Evolutionary conservation across 1,139 yeast genomes (phyloP), one percentile per base, ranked within the genome.

Genomic region (Candida mesenterica): DNA sequence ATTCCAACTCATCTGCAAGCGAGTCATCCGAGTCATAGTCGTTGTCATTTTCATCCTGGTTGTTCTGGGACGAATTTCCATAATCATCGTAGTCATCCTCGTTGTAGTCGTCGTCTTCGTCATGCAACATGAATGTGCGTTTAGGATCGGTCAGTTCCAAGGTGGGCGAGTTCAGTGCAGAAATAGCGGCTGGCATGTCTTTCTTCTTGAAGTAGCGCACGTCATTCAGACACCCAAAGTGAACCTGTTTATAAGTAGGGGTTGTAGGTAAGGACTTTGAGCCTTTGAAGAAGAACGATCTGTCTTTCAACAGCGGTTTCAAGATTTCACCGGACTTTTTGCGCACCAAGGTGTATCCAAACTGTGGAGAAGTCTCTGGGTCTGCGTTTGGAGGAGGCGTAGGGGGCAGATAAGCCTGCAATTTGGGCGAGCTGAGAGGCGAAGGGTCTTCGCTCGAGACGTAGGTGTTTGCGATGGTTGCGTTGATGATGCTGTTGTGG

Each of bases 301-400:
- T 4, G 15, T 52, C 59, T 52, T 82, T 84, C 36, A 87, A 66
- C 16, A 87, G 80, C 3, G 90, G 77, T 52, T 85, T 84, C 32
- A 87, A 84, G 27, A 84, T 65, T 53, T 87, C 95, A 16, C 95
- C 95, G 4, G 87, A 77, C 59, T 87, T 87, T 53, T 82, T 84
- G 16, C 88, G 75, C 4, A 82, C 71, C 33, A 83, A 53, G 40
- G 45, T 47, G 35, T 50, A 41, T 9, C 34, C 34, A 8, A 24
- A 23, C 3, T 31, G 24, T 4, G 12, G 22, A 23, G 32, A 28
- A 4, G 30, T 25, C 14, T 33, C 44, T 3, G 37, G 31, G 5
- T 24, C 26, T 7, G 22, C 4, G 5, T 9, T 8, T 5, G 30
- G 30, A 7, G 23, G 13, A 8, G 30, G 9, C 5, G 26, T 15